Evolutionary conservation across 768 basidiomycete species (phyloP).

Genomic region (Boletus tylopilopsis): DNA sequence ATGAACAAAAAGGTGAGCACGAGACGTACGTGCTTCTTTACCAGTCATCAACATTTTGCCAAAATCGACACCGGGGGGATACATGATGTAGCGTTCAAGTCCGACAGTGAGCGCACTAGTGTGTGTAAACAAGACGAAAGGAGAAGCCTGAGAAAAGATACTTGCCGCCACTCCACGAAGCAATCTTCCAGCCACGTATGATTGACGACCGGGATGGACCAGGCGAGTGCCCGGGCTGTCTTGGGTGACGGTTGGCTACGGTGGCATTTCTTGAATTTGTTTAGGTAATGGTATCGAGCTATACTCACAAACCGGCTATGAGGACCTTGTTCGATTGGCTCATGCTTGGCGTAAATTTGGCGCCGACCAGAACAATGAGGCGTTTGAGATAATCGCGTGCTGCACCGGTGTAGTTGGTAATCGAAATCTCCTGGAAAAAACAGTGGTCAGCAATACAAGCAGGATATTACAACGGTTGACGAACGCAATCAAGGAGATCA

Average conservation of each 20-base stretch:
- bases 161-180: constrained; percentile 67
- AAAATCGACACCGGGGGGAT: constrained; percentile 68
- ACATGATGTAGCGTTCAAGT: constrained; percentile 63
- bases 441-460: neutral
- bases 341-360: constrained; percentile 80
- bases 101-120: constrained; percentile 52
- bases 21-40: constrained; percentile 14
- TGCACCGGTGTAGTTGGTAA: constrained; percentile 88
- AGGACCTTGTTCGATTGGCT: constrained; percentile 72
- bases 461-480: constrained; percentile 20
- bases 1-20: neutral
- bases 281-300: neutral
- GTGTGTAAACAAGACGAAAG: neutral
- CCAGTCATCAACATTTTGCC: constrained; percentile 34
- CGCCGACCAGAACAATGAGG: constrained; percentile 74
- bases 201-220: constrained; percentile 86
- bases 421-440: constrained; percentile 59
- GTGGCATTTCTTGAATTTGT: neutral
- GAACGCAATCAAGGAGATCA: constrained; percentile 58
- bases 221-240: constrained; percentile 65
- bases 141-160: neutral
- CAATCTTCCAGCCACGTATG: constrained; percentile 93
- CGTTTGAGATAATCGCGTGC: constrained; percentile 86
- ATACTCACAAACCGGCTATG: constrained; percentile 76
- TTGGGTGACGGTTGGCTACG: constrained; percentile 47